phyloP scores from a whole-genome alignment of 352 stramenopile genomes.

The Phytophthora hybrid region DNA sequence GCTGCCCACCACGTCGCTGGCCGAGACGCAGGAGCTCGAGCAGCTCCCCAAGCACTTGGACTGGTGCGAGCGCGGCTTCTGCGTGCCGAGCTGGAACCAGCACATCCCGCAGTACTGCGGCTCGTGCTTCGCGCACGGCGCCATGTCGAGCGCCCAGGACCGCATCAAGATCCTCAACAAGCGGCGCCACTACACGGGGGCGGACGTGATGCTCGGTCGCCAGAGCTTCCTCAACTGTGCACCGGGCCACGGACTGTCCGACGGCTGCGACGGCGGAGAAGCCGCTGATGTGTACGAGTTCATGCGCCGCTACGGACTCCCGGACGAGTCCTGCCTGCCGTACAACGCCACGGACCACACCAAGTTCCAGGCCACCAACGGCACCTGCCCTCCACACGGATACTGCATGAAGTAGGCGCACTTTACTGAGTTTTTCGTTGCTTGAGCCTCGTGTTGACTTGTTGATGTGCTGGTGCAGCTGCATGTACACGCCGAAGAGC shows the following conservation, averaged over 20 bases:
- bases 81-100: slow-evolving; percentile 87
- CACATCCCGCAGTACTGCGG: slow-evolving; percentile 90
- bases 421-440: not conserved
- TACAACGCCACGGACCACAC: slow-evolving; percentile 88
- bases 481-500: slow-evolving; percentile 78
- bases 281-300: slow-evolving; percentile 84
- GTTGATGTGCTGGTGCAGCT: slow-evolving; percentile 49
- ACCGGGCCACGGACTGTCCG: slow-evolving; percentile 71
- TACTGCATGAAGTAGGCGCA: slow-evolving; percentile 86
- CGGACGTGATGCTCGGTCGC: slow-evolving; percentile 81
- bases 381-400: slow-evolving; percentile 73
- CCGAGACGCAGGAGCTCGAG: slow-evolving; percentile 46
- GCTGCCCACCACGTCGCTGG: slow-evolving; percentile 52
- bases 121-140: slow-evolving; percentile 83
- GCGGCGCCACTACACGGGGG: slow-evolving; percentile 59
- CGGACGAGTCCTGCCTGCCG: slow-evolving; percentile 81
- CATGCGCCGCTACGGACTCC: slow-evolving; percentile 75
- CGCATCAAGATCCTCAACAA: slow-evolving; percentile 88
- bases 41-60: slow-evolving; percentile 81
- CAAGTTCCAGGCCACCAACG: slow-evolving; percentile 73
- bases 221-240: slow-evolving; percentile 88
- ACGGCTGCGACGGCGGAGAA: slow-evolving; percentile 76
- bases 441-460: too few species aligned
- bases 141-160: slow-evolving; percentile 79
- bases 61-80: slow-evolving; percentile 90